These are phyloP conservation scores for Aplosporella prunicola DNA, from an alignment of 2,329 filamentous ascomycete species.

Conservation along the genomic window DNA sequence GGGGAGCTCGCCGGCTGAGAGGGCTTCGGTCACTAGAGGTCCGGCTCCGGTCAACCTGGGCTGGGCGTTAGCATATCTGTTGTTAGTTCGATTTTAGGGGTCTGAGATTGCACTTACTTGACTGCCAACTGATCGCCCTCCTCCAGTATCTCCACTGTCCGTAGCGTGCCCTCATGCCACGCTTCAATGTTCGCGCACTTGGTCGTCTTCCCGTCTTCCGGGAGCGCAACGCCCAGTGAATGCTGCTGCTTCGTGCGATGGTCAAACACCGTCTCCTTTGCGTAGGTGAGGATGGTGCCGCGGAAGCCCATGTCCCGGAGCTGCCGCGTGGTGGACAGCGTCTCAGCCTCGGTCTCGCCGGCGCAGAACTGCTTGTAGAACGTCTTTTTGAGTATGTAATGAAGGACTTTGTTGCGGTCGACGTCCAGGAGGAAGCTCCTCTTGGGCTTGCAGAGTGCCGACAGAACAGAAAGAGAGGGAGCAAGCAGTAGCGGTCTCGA, in stretches of 20 bases:
- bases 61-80: constrained; percentile 10
- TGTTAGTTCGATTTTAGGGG: neutral
- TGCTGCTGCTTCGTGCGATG: constrained; percentile 12
- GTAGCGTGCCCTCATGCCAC: constrained; percentile 47
- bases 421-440: neutral
- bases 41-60: constrained; percentile 37
- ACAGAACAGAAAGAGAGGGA: neutral
- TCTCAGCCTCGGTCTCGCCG: constrained; percentile 62
- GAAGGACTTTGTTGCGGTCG: constrained; percentile 46
- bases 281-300: constrained; percentile 78
- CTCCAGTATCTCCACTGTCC: constrained; percentile 49
- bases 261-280: constrained; percentile 49
- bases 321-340: constrained; percentile 50
- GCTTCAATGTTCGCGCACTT: constrained; percentile 18
- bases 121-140: constrained; percentile 41
- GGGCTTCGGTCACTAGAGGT: constrained; percentile 29
- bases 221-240: neutral
- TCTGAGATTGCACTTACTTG: constrained; percentile 22
- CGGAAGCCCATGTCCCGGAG: constrained; percentile 65
- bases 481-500: constrained; percentile 2
- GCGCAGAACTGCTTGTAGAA: constrained; percentile 89
- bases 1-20: constrained; percentile 31
- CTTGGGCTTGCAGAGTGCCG: constrained; percentile 1
- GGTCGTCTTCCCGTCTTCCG: neutral
- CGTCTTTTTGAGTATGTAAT: constrained; percentile 63